Base-by-base conservation (phyloP, 177 flowering plant species). In the Vitis hybrid region DNA sequence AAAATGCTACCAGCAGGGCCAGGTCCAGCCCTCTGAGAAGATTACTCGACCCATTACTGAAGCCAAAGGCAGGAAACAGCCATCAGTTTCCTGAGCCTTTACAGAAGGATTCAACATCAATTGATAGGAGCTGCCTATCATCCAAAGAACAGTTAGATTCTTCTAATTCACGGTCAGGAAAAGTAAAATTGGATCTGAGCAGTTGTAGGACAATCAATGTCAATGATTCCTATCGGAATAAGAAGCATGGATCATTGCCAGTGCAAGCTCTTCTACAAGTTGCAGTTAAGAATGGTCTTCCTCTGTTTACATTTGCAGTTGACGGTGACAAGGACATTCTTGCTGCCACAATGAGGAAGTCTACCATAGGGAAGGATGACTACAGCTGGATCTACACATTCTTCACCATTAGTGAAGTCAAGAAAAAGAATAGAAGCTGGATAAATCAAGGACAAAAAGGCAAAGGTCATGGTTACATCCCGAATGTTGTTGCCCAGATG, bases 11-110 rank as follows among this genome's bases (percentile, higher is more conserved):
- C 18, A 64, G 55, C 63, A 74, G 68, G 70, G 67, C 72, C 60
- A 79, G 69, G 69, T 77, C 86, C 55, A 83, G 86, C 61, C 86
- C 86, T 64, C 68, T 83, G 60, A 81, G 82, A 69, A 77, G 86
- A 72, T 74, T 83, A 64, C 81, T 83, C 34, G 86, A 83, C 32
- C 83, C 84, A 32, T 19, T 83, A 23, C 64, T 83, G 70, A 81
- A 74, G 56, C 77, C 83, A 45, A 79, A 70, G 70, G 69, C 74
- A 34, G 63, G 51, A 30, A 77, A 67, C 62, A 19, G 56, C 57
- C 66, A 51, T 67, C 75, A 56, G 6, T 59, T 26, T 11, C 56
- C 57, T 1, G 72, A 72, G 48, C 72, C 82, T 49, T 50, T 58
- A 51, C 58, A 74, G 51, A 74, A 51, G 56, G 68, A 60, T 39